Evolutionary conservation across 352 stramenopile genomes (phyloP).

Genomic region (Globisporangium irregulare): DNA sequence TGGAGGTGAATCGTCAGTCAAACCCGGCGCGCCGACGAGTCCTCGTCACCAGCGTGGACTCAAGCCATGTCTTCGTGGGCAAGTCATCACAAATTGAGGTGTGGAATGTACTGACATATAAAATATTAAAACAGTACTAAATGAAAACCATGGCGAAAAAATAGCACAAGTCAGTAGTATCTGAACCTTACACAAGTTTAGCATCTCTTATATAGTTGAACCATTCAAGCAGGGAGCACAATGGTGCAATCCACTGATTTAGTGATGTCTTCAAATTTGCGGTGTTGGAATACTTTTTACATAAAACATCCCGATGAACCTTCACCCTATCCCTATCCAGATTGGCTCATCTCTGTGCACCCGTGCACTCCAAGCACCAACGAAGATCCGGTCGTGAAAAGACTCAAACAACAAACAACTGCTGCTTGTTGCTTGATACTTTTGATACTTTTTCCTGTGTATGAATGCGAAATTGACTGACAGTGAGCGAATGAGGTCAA

Average conservation of each 20-base stretch:
- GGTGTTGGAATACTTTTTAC: neutral
- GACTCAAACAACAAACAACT: neutral
- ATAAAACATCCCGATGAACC: neutral
- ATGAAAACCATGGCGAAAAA: neutral
- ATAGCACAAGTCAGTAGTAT: neutral
- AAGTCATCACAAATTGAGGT: neutral
- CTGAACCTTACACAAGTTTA: neutral
- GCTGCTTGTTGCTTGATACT: neutral
- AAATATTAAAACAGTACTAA: neutral
- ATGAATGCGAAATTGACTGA: neutral
- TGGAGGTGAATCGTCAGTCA: neutral
- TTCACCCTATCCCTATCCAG: neutral
- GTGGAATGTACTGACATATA: neutral
- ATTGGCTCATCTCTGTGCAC: neutral
- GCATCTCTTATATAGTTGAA: too few relatives aligned
- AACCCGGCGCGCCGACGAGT: slow-evolving; percentile 2
- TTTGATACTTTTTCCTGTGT: neutral
- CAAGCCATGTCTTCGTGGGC: neutral
- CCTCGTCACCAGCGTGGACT: neutral
- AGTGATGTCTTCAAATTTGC: neutral
- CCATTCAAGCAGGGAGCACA: too few relatives aligned
- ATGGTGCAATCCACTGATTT: neutral
- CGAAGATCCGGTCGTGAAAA: neutral
- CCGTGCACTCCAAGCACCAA: slow-evolving; percentile 8
- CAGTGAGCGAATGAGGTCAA: neutral